phyloP scores from a whole-genome alignment of 2,329 filamentous ascomycete species.

The Ciborinia camelliae region DNA sequence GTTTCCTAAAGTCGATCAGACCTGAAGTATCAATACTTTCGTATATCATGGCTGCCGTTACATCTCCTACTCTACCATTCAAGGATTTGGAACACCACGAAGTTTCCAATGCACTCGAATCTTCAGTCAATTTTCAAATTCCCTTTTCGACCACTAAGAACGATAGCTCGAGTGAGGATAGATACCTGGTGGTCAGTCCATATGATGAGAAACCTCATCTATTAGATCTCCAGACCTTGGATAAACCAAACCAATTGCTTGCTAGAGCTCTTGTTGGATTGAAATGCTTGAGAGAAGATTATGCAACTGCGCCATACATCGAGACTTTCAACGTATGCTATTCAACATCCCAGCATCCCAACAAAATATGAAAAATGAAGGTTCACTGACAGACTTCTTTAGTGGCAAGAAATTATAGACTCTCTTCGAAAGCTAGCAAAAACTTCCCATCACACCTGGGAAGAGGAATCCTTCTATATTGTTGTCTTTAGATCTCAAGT shows the following conservation, averaged over 20 bases:
- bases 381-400: neutral
- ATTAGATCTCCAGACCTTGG: conserved; percentile 66
- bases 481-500: conserved; percentile 79
- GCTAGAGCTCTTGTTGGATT: conserved; percentile 67
- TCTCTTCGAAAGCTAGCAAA: conserved; percentile 52
- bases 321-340: conserved; percentile 63
- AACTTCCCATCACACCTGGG: conserved; percentile 53
- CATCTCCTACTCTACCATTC: conserved; percentile 19
- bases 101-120: neutral
- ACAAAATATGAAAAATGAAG: neutral
- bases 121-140: neutral
- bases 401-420: conserved; percentile 60
- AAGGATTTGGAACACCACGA: neutral
- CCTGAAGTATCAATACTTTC: neutral
- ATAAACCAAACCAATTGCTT: conserved; percentile 64
- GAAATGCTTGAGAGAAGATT: conserved; percentile 61
- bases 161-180: conserved; percentile 19
- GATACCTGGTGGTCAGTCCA: conserved; percentile 65
- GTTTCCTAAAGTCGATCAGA: neutral
- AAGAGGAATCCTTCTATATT: conserved; percentile 68
- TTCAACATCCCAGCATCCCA: neutral
- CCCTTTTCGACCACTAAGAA: neutral
- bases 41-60: conserved; percentile 21
- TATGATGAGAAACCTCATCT: conserved; percentile 70
- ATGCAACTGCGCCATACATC: conserved; percentile 71